Percentiles rank a stretch among this genome's conserved stretches.
phyloP scores from a whole-genome alignment of 2,329 filamentous ascomycete species.

The Colletotrichum tanaceti region DNA sequence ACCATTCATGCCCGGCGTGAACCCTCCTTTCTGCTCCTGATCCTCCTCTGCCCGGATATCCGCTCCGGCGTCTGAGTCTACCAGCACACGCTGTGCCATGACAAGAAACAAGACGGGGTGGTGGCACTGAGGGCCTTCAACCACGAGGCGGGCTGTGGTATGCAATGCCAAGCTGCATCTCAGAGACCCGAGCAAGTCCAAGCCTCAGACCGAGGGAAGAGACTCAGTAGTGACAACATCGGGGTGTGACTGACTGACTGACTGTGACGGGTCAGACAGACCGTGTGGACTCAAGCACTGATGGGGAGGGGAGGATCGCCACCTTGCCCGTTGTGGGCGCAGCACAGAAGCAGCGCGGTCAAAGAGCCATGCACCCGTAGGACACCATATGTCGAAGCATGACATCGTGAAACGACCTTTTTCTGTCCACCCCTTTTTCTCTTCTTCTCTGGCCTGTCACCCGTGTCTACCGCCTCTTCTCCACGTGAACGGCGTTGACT shows the following conservation, averaged over 20 bases:
- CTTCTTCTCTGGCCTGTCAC: constrained; percentile 5
- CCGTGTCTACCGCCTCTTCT: constrained; percentile 25
- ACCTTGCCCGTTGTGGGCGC: constrained; percentile 23
- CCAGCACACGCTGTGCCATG: constrained; percentile 19
- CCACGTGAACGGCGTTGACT: constrained; percentile 35
- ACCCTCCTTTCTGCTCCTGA: constrained; percentile 3
- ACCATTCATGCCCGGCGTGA: constrained; percentile 22
- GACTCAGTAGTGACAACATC: constrained; percentile 36
- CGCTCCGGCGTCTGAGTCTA: constrained; percentile 23
- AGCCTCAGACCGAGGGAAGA: constrained; percentile 31
- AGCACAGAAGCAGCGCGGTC: constrained; percentile 25
- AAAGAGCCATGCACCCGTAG: constrained; percentile 33
- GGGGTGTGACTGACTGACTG: constrained; percentile 16
- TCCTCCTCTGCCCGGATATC: constrained; percentile 28
- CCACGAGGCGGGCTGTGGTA: constrained; percentile 29
- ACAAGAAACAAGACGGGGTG: constrained; percentile 15
- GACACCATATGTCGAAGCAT: constrained; percentile 25
- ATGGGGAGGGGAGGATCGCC: not conserved
- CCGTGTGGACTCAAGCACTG: not conserved
- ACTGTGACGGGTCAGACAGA: constrained; percentile 1
- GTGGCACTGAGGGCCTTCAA: constrained; percentile 23
- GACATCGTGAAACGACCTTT: constrained; percentile 35
- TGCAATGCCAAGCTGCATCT: constrained; percentile 36
- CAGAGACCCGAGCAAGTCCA: constrained; percentile 39
- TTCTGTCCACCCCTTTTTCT: not conserved